These are phyloP conservation scores for Aspergillus chevalieri DNA, from an alignment of 2,329 filamentous ascomycete species.

Conservation along the genomic window DNA sequence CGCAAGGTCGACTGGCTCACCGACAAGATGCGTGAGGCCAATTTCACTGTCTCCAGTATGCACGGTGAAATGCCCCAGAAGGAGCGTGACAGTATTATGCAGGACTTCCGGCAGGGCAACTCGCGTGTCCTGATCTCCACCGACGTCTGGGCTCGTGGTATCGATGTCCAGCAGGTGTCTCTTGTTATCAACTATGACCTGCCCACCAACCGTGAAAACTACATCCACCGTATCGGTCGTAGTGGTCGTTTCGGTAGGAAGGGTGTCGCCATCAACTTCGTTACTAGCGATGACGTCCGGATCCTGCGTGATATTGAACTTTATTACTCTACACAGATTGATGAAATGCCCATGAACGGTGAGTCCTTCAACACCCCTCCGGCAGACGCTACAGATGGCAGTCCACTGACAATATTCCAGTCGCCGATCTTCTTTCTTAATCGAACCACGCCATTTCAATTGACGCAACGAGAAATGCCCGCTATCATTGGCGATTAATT, in stretches of 20 bases:
- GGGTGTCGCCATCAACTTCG: conserved; percentile 99
- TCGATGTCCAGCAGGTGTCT: conserved; percentile 97
- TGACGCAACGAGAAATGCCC: neutral
- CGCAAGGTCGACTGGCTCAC: conserved; percentile 99
- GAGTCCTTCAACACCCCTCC: conserved; percentile 42
- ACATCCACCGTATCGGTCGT: conserved; percentile 96
- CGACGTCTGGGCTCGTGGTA: conserved; percentile 95
- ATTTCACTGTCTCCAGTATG: conserved; percentile 98
- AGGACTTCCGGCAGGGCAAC: conserved; percentile 95
- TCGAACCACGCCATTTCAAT: neutral
- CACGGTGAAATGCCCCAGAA: conserved; percentile 99
- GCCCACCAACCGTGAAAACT: conserved; percentile 97
- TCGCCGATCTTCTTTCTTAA: conserved; percentile 35
- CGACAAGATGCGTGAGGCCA: conserved; percentile 97
- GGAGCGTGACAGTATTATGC: conserved; percentile 98
- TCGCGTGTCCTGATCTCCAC: conserved; percentile 94
- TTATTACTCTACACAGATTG: conserved; percentile 94
- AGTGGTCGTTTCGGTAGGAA: conserved; percentile 94
- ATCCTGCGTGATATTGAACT: conserved; percentile 96
- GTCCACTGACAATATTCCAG: conserved; percentile 15
- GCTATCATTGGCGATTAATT: too few relatives aligned
- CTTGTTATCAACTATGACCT: conserved; percentile 99
- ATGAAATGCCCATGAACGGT: conserved; percentile 98
- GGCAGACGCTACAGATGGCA: neutral
- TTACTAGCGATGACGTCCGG: conserved; percentile 94